Evolutionary conservation across 805 yeast species (phyloP).

Genomic region (Metschnikowia santaceciliae): DNA sequence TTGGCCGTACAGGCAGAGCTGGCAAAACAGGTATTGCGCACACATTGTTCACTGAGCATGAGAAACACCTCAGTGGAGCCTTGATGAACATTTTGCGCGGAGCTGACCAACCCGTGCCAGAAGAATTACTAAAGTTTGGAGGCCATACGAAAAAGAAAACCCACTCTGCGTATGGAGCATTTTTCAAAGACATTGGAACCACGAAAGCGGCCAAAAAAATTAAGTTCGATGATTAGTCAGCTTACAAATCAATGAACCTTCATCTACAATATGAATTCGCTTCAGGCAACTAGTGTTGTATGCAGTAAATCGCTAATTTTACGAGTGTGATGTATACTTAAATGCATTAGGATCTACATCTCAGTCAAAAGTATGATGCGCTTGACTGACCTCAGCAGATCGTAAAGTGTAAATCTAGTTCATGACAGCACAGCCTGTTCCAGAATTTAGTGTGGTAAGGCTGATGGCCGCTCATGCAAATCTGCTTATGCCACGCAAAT

Average conservation of each 20-base stretch:
- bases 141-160: constrained; percentile 97
- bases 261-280: not conserved
- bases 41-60: constrained; percentile 93
- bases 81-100: constrained; percentile 87
- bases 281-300: not conserved
- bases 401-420: not conserved
- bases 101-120: constrained; percentile 95
- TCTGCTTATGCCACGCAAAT: not conserved
- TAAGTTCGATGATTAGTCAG: constrained; percentile 53
- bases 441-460: not conserved
- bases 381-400: not conserved
- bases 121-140: constrained; percentile 89
- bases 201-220: constrained; percentile 83
- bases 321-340: not conserved
- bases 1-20: constrained; percentile 98
- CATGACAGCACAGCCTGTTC: not conserved
- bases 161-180: constrained; percentile 97
- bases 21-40: constrained; percentile 94
- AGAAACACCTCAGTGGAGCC: constrained; percentile 94
- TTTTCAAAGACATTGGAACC: constrained; percentile 89
- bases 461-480: not conserved
- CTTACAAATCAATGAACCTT: not conserved
- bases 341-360: not conserved
- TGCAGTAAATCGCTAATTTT: not conserved
- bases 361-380: not conserved